Evolutionary conservation across 345 rosid genomes (phyloP), one percentile per base, ranked within the genome.

Genomic region (Eucalyptus paniculata): DNA sequence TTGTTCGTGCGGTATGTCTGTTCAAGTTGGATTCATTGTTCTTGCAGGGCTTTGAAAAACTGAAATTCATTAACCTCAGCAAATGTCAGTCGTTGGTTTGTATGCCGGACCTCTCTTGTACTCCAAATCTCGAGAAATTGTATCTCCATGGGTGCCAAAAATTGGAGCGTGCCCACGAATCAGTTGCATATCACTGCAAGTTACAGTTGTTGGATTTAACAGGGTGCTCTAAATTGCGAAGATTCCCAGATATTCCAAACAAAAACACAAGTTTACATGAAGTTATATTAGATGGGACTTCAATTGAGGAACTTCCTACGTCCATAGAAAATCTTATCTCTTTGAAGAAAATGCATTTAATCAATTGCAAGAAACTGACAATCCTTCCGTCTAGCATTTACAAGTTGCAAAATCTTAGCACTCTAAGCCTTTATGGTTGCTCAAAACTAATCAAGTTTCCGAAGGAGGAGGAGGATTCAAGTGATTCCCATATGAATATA

Each of bases 391-490:
- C 42, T 67, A 32, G 80, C 40, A 67, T 67, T 67, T 67, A 67
- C 12, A 32, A 9, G 42, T 67, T 67, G 80, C 42, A 7, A 32
- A 16, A 32, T 4, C 80, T 67, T 67, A 6, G 5, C 1, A 0
- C 0, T 0, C 1, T 67, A 6, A 0, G 2, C 0, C 23, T 67
- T 17, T 1, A 0, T 4, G 80, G 80, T 6, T 67, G 80, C 23
- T 67, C 80, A 32, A 32, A 67, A 15, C 42, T 67, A 7, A 67
- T 16, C 12, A 67, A 32, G 80, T 67, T 67, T 67, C 42, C 80
- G 4, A 67, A 67, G 4, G 24, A 32, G 77, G 77, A 67, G 80
- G 40, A 67, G 12, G 21, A 16, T 67, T 17, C 3, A 0, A 9
- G 42, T 32, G 80, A 67, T 7, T 2, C 23, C 80, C 80, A 67